Percentiles rank a stretch among this genome's conserved stretches.
phyloP scores from a whole-genome alignment of 2,329 filamentous ascomycete species.

The Colletotrichum euphorbiae region DNA sequence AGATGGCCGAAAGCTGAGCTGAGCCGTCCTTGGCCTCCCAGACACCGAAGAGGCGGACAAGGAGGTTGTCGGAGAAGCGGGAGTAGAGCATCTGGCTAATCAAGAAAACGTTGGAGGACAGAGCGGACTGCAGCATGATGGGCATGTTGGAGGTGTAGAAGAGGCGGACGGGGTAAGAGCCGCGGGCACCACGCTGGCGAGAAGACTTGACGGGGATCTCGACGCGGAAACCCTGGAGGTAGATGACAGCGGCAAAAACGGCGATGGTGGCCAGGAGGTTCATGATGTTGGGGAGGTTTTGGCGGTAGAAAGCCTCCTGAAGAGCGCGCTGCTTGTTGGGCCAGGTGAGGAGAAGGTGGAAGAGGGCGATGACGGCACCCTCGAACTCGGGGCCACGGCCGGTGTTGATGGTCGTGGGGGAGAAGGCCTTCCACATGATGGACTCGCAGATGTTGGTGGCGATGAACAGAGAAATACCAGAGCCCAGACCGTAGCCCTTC shows the following conservation, averaged over 20 bases:
- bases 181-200: slow-evolving; percentile 97
- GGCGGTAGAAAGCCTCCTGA: slow-evolving; percentile 98
- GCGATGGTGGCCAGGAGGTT: slow-evolving; percentile 93
- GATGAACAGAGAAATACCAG: slow-evolving; percentile 99
- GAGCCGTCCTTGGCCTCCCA: slow-evolving; percentile 98
- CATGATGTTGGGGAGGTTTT: slow-evolving; percentile 99
- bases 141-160: slow-evolving; percentile 99
- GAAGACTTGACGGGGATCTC: slow-evolving; percentile 99
- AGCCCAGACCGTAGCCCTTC: slow-evolving; percentile 98
- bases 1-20: slow-evolving; percentile 92
- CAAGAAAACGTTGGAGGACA: slow-evolving; percentile 99
- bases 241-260: slow-evolving; percentile 98
- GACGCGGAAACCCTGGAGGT: slow-evolving; percentile 98
- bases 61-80: slow-evolving; percentile 97
- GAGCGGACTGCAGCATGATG: slow-evolving; percentile 99
- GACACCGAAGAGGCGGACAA: slow-evolving; percentile 96
- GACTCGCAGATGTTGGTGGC: slow-evolving; percentile 99
- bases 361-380: slow-evolving; percentile 96
- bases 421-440: slow-evolving; percentile 99
- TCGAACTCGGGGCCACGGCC: slow-evolving; percentile 99
- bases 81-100: slow-evolving; percentile 99
- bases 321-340: slow-evolving; percentile 99
- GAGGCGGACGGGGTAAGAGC: slow-evolving; percentile 96
- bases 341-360: slow-evolving; percentile 98
- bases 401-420: slow-evolving; percentile 98